Evolutionary conservation across 192 early-diverging fungal species (phyloP).

Genomic region (Backusella circina): DNA sequence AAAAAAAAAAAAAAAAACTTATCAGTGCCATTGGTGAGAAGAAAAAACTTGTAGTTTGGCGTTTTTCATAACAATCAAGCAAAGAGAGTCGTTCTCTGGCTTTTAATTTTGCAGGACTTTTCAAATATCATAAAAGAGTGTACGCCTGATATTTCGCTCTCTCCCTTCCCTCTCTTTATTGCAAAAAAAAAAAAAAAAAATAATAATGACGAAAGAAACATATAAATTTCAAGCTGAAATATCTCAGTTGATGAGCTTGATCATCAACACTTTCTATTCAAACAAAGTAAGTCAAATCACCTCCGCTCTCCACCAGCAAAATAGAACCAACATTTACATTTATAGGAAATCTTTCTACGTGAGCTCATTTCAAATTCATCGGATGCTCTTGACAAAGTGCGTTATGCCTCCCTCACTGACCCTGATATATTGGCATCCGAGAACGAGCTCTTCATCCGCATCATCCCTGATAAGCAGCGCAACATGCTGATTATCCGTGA

Average conservation of each 20-base stretch:
- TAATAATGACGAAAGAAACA: conserved; percentile 46
- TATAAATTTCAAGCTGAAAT: conserved; percentile 99
- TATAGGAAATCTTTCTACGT: conserved; percentile 84
- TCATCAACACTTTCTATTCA: conserved; percentile 99
- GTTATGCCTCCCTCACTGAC: conserved; percentile 93
- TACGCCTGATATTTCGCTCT: no score
- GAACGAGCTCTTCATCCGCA: conserved; percentile 93
- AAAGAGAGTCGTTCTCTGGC: not conserved
- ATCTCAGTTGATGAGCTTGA: conserved; percentile 98
- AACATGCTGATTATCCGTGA: conserved; percentile 75
- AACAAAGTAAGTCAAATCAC: conserved; percentile 63
- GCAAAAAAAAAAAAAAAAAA: no score
- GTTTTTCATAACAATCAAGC: not conserved
- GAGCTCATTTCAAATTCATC: conserved; percentile 92
- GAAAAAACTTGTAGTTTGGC: not conserved
- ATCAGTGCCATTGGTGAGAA: no score
- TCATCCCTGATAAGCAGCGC: conserved; percentile 82
- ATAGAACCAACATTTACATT: not conserved
- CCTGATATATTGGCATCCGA: conserved; percentile 86
- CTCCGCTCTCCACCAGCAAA: not conserved
- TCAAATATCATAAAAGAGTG: no score
- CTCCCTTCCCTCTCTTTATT: no score
- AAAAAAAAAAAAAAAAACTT: no score
- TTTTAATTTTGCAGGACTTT: not conserved
- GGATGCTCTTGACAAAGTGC: conserved; percentile 84